Conservation (phyloP, 106 monocot species). For the Narthecium ossifragum region DNA sequence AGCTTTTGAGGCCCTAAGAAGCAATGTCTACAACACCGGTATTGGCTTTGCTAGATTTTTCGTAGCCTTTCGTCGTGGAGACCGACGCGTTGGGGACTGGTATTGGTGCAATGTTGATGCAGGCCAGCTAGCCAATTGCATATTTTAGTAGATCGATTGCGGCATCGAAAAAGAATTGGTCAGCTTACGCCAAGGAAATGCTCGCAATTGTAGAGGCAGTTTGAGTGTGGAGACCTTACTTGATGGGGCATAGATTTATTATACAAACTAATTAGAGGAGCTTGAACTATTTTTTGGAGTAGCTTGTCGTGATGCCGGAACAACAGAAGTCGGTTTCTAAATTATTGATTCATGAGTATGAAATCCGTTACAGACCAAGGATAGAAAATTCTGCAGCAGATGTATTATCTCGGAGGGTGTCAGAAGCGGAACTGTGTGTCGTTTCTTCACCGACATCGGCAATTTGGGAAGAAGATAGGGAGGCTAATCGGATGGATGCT, state of each 20-base stretch:
- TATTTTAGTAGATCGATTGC: neutral
- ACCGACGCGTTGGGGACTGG: neutral
- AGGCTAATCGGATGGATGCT: no score
- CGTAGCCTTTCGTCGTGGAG: neutral
- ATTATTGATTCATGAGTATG: neutral
- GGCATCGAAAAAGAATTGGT: neutral
- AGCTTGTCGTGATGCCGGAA: neutral
- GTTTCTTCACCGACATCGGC: no score
- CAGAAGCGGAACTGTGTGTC: no score
- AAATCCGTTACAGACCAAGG: neutral
- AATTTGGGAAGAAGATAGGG: no score
- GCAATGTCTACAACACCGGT: neutral
- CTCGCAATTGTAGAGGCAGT: neutral
- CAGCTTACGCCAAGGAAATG: neutral
- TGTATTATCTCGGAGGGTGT: conserved; percentile 1
- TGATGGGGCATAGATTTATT: neutral
- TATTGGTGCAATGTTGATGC: neutral
- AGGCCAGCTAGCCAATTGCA: neutral
- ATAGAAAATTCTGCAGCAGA: neutral
- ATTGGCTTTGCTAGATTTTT: neutral
- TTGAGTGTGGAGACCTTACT: neutral
- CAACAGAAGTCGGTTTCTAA: neutral
- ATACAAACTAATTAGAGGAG: neutral
- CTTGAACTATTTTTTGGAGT: conserved; percentile 8
- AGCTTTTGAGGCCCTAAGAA: no score